Evolutionary conservation across 2,329 filamentous ascomycete genomes (phyloP), one percentile per base, ranked within the genome.

Genomic region (Pseudogymnoascus sp.): DNA sequence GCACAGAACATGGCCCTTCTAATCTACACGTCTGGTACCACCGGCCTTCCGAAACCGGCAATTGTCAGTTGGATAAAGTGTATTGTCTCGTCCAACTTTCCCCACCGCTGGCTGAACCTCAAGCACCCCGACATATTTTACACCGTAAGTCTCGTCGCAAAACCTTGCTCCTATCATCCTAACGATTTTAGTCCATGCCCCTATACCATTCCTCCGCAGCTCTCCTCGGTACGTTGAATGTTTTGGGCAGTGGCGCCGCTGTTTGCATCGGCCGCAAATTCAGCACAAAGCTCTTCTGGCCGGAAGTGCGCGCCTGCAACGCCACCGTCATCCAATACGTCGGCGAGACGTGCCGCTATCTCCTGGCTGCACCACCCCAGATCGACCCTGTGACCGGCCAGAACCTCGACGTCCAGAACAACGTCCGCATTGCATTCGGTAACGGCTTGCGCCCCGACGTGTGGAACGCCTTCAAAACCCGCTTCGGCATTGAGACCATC

Each of bases 11-110:
- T 91, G 78, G 88, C 84, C 1, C 80, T 89, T 50, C 81, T 96
- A 66, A 93, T 96, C 68, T 96, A 90, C 74, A 96, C 91, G 0
- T 91, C 88, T 31, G 91, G 91, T 16, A 96, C 91, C 0, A 96
- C 91, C 0, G 91, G 91, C 1, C 77, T 96, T 66, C 91, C 91
- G 8, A 96, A 96, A 72, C 84, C 89, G 0, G 89, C 89, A 10
- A 85, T 92, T 59, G 83, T 92, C 1, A 85, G 85, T n/a, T 91
- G 88, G 88, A 78, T 76, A 22, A 92, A 92, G 72, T 75, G 82
- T 62, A 81, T 81, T 61, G 72, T 81, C 1, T 84, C 81, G 1
- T 79, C 78, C 22, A 75, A 73, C 10, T 84, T 89, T 63, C 78
- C 83, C 1, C 73, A 76, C 0, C 72, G 77, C 3, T 87, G 87